Conservation (phyloP, 495 filamentous ascomycete genomes). For the Hypoxylon lienhwacheense region DNA sequence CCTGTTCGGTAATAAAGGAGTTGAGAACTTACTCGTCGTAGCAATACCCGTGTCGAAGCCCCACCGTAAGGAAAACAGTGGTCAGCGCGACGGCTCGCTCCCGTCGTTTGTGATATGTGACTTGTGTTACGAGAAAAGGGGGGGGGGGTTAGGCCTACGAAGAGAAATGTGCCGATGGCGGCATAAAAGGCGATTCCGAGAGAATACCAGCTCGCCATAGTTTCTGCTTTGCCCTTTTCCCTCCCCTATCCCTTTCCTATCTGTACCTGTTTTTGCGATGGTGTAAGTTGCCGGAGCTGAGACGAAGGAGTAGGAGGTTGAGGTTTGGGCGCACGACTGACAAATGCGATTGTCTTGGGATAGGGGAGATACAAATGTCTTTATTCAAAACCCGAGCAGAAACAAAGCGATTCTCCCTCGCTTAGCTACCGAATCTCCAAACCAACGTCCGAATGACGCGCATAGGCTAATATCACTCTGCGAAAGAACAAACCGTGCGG, state of each 20-base stretch:
- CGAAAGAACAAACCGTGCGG: no score
- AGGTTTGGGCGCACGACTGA: background rate
- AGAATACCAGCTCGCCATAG: constrained; percentile 38
- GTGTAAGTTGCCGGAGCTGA: background rate
- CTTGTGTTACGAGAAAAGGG: background rate
- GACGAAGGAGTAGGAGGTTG: background rate
- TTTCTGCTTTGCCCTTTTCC: background rate
- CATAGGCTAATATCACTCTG: constrained; percentile 27
- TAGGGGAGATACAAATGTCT: constrained; percentile 3
- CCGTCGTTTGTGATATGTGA: no score
- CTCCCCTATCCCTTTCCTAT: background rate
- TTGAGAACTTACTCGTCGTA: constrained; percentile 58
- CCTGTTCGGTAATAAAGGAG: background rate
- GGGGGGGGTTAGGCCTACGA: constrained; percentile 43
- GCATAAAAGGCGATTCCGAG: constrained; percentile 57
- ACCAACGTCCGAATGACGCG: constrained; percentile 17
- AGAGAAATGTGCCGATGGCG: constrained; percentile 60
- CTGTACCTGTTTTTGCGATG: background rate
- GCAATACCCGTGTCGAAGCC: constrained; percentile 62
- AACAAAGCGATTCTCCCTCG: no score
- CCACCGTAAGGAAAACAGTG: constrained; percentile 34
- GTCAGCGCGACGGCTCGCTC: no score
- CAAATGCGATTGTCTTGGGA: background rate
- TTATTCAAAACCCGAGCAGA: constrained; percentile 16
- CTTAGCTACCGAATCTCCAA: constrained; percentile 13